A percentile compares a stretch with the other conserved stretches of the same genome.
Evolutionary conservation across 2,329 filamentous ascomycete genomes (phyloP).

Genomic region (Alternaria sp.): DNA sequence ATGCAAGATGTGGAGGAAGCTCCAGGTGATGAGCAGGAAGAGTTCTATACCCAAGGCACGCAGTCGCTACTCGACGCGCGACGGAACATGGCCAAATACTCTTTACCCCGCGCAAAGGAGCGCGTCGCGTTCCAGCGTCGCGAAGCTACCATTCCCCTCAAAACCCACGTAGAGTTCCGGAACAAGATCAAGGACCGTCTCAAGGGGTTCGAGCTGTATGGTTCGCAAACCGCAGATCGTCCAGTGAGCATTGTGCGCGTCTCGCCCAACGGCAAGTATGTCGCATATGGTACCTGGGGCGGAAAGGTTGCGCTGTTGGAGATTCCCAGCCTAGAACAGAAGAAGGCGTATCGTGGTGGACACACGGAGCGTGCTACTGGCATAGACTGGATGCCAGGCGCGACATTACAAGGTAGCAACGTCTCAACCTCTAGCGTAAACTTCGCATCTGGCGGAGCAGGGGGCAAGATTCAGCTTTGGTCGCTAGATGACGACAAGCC

Average conservation of each 20-base stretch:
- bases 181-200: slow-evolving; percentile 86
- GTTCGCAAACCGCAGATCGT: slow-evolving; percentile 88
- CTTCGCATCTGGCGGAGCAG: slow-evolving; percentile 87
- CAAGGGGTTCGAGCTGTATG: slow-evolving; percentile 85
- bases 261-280: slow-evolving; percentile 79
- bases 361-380: slow-evolving; percentile 91
- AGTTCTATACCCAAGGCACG: slow-evolving; percentile 90
- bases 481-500: slow-evolving; percentile 86
- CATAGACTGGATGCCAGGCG: slow-evolving; percentile 85
- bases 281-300: slow-evolving; percentile 92
- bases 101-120: slow-evolving; percentile 79
- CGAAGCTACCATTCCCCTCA: slow-evolving; percentile 82
- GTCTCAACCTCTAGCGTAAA: slow-evolving; percentile 79
- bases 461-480: slow-evolving; percentile 89
- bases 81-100: slow-evolving; percentile 80
- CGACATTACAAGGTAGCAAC: slow-evolving; percentile 73
- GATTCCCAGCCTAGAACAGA: slow-evolving; percentile 81
- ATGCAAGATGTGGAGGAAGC: slow-evolving; percentile 61
- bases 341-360: slow-evolving; percentile 73
- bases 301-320: slow-evolving; percentile 86
- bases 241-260: slow-evolving; percentile 92
- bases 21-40: slow-evolving; percentile 68
- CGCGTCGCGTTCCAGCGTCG: slow-evolving; percentile 77
- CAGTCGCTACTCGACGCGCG: slow-evolving; percentile 76
- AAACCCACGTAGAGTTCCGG: slow-evolving; percentile 90